These are phyloP conservation scores for Hymenoscyphus scutula DNA, from an alignment of 2,329 filamentous ascomycete species.

Conservation along the genomic window DNA sequence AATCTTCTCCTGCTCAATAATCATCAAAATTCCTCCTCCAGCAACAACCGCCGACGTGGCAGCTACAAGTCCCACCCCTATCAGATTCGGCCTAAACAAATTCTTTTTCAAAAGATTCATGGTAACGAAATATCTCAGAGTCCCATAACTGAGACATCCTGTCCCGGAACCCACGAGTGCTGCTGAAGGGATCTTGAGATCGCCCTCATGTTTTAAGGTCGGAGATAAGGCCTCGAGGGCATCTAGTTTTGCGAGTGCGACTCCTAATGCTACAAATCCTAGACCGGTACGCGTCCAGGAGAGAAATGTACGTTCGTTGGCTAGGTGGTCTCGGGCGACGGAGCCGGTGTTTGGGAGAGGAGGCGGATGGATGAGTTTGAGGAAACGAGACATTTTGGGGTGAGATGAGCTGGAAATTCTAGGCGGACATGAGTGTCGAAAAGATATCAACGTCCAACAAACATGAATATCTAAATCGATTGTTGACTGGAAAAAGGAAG, in stretches of 20 bases:
- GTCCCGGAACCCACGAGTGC: constrained; percentile 45
- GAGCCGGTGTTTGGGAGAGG: constrained; percentile 44
- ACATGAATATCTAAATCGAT: neutral
- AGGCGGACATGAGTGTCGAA: neutral
- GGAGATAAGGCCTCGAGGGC: constrained; percentile 41
- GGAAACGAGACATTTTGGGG: constrained; percentile 18
- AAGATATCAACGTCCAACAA: neutral
- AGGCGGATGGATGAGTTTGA: constrained; percentile 22
- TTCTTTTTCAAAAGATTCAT: constrained; percentile 44
- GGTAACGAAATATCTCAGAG: constrained; percentile 46
- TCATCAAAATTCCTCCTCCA: constrained; percentile 24
- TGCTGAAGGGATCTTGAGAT: constrained; percentile 40
- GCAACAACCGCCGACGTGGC: constrained; percentile 52
- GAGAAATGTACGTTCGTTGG: constrained; percentile 50
- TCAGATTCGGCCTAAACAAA: constrained; percentile 61
- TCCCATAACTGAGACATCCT: constrained; percentile 47
- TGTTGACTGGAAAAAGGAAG: neutral
- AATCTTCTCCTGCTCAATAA: constrained; percentile 21
- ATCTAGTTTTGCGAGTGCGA: constrained; percentile 47
- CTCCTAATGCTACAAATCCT: constrained; percentile 50
- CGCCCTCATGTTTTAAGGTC: constrained; percentile 30
- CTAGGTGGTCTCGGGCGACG: constrained; percentile 49
- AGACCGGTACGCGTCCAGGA: constrained; percentile 52
- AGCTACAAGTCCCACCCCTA: constrained; percentile 75
- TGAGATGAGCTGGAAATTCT: neutral